Percentiles rank a stretch among this genome's conserved stretches.
Evolutionary conservation across 1,284 basidiomycete species (phyloP).

Genomic region (Grifola frondosa): DNA sequence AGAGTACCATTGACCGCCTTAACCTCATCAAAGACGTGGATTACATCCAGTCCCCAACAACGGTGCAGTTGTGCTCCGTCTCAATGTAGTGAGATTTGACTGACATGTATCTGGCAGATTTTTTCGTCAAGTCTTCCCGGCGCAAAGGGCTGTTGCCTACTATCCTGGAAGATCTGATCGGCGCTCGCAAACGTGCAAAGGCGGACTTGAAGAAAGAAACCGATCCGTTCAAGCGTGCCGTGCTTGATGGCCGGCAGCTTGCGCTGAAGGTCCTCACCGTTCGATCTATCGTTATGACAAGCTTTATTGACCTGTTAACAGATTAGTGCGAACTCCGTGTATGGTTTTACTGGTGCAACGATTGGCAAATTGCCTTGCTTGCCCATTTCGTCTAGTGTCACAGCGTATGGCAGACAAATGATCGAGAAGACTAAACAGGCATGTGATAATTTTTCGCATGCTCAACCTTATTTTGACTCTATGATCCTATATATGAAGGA

Average conservation of each 20-base stretch:
- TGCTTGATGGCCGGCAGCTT: slow-evolving; percentile 91
- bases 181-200: slow-evolving; percentile 90
- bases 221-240: slow-evolving; percentile 93
- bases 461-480: neutral
- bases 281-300: neutral
- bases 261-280: slow-evolving; percentile 73
- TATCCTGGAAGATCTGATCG: slow-evolving; percentile 90
- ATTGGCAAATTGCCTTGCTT: slow-evolving; percentile 93
- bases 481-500: too few relatives aligned
- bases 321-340: slow-evolving; percentile 97
- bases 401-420: slow-evolving; percentile 95
- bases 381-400: slow-evolving; percentile 89
- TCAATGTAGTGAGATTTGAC: too few relatives aligned
- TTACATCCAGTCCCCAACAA: slow-evolving; percentile 92
- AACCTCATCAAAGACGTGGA: slow-evolving; percentile 82
- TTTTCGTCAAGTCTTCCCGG: slow-evolving; percentile 72
- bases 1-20: slow-evolving; percentile 72
- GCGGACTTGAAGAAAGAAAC: slow-evolving; percentile 92
- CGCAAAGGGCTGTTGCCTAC: slow-evolving; percentile 88
- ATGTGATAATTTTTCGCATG: too few relatives aligned
- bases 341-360: slow-evolving; percentile 95
- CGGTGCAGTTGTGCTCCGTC: slow-evolving; percentile 52
- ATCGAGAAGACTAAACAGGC: slow-evolving; percentile 93
- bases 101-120: slow-evolving; percentile 50
- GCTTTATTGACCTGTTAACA: too few relatives aligned